Base-by-base conservation (phyloP, 306 rosid genomes). In the Sphenostylis stenocarpa region DNA sequence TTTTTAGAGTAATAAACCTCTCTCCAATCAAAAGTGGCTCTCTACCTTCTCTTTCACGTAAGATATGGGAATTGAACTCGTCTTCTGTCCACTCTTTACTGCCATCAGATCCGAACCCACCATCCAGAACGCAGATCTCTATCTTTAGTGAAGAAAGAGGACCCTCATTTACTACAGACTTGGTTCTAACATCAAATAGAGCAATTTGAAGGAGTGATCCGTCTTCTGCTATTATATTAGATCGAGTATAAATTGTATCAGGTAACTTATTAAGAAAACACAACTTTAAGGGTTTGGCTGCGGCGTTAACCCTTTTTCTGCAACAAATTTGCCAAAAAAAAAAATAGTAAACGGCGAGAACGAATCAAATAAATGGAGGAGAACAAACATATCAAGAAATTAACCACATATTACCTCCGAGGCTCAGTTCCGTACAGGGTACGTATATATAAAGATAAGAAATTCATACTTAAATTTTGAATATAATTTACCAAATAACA, bases 11-110 rank as follows among this genome's bases (percentile, higher is more conserved):
- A 15, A 84, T 14, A 12, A 62, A 19, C 57, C 21, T 60, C 8
- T 84, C 89, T 5, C 97, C 97, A 4, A 44, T 67, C 73, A 92
- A 61, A 1, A 90, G 53, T 31, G 91, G 91, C 72, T 84, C 73
- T 76, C 51, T 90, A 1, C 89, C 88, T 14, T 84, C 81, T 65
- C 97, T 85, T 83, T 77, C 75, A 2, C 56, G 80, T 3, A 83
- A 60, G 58, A 87, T 70, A 36, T 67, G 81, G 67, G 47, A 67
- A 16, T 71, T 78, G 85, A 90, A 90, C 15, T 92, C 86, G 13
- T 0, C 60, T 77, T 84, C 79, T 2, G 82, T 80, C 97, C 93
- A 88, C 68, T 88, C 88, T 31, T 90, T 89, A 56, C 31, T 61
- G 4, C 75, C 90, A 63, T 58, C 7, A 0, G 68, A 76, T 41